Conservation (phyloP, 495 filamentous ascomycete genomes). For the Staphylotrichum tortipilum region DNA sequence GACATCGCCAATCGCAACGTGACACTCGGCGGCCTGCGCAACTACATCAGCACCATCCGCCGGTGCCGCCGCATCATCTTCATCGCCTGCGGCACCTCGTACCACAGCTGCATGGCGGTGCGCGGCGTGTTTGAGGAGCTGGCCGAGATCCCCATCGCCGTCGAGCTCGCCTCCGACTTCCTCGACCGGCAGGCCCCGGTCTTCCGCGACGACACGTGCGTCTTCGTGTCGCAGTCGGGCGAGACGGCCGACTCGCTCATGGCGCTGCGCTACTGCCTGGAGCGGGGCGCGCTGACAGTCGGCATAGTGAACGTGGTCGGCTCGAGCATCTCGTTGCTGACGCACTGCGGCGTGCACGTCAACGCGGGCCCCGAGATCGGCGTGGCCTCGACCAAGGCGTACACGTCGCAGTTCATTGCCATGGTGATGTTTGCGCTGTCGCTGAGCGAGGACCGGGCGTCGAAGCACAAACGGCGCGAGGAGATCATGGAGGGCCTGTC, state of each 20-base stretch:
- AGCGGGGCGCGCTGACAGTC: conserved; percentile 92
- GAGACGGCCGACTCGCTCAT: conserved; percentile 98
- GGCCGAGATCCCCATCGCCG: conserved; percentile 93
- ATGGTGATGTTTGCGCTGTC: conserved; percentile 99
- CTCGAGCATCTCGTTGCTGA: conserved; percentile 94
- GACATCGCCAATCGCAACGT: conserved; percentile 88
- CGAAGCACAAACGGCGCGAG: conserved; percentile 84
- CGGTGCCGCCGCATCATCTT: conserved; percentile 95
- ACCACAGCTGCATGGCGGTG: conserved; percentile 98
- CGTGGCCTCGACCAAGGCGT: conserved; percentile 97
- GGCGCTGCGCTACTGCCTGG: conserved; percentile 93
- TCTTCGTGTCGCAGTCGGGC: conserved; percentile 97
- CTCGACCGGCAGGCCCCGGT: conserved; percentile 95
- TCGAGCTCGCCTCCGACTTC: conserved; percentile 97
- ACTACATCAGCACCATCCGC: conserved; percentile 92
- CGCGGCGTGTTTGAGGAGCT: conserved; percentile 96
- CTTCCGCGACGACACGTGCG: conserved; percentile 98
- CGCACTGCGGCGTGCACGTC: conserved; percentile 99
- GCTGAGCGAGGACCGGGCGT: conserved; percentile 89
- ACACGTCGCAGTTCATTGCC: conserved; percentile 97
- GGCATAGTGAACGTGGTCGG: conserved; percentile 98
- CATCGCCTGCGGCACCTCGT: conserved; percentile 95
- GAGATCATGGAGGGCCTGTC: conserved; percentile 93
- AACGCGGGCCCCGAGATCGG: conserved; percentile 98
- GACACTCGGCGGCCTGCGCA: conserved; percentile 87